These are phyloP conservation scores for Colletotrichum eremochloae DNA, from an alignment of 2,329 filamentous ascomycete species.

Conservation along the genomic window DNA sequence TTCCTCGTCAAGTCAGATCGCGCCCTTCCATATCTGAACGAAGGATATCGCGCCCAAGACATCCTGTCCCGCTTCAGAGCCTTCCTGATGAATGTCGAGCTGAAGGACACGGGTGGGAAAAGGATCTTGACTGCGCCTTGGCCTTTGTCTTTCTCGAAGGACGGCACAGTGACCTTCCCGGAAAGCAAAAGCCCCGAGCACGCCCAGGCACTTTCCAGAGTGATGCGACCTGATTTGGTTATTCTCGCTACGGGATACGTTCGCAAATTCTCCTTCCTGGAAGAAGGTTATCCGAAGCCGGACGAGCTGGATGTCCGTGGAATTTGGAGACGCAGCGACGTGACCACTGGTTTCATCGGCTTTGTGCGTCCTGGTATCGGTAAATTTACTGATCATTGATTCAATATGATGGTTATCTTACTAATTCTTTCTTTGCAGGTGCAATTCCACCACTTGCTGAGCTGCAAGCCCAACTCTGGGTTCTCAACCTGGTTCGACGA, in stretches of 20 bases:
- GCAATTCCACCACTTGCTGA: constrained; percentile 64
- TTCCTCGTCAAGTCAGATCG: constrained; percentile 60
- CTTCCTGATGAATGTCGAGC: constrained; percentile 55
- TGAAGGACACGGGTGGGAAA: constrained; percentile 54
- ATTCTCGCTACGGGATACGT: constrained; percentile 63
- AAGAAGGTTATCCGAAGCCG: constrained; percentile 56
- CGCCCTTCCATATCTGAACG: constrained; percentile 59
- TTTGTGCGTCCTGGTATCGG: constrained; percentile 61
- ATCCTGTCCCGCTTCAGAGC: constrained; percentile 53
- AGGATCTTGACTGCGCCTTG: constrained; percentile 60
- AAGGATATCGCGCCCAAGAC: constrained; percentile 50
- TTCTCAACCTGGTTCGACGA: constrained; percentile 55
- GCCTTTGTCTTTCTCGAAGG: constrained; percentile 54
- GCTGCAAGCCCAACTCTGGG: constrained; percentile 63
- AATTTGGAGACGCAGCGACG: constrained; percentile 60
- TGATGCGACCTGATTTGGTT: constrained; percentile 58
- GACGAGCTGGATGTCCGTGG: constrained; percentile 65
- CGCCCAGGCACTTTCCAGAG: constrained; percentile 46
- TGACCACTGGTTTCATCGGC: constrained; percentile 60
- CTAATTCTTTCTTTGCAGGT: constrained; percentile 44
- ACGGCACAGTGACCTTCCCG: constrained; percentile 55
- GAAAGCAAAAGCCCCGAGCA: constrained; percentile 48
- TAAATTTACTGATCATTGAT: constrained; percentile 32
- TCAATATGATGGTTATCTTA: not conserved
- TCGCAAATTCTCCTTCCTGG: constrained; percentile 57